Base-by-base conservation (phyloP, 352 stramenopile genomes). In the Pythium plurisporium region DNA sequence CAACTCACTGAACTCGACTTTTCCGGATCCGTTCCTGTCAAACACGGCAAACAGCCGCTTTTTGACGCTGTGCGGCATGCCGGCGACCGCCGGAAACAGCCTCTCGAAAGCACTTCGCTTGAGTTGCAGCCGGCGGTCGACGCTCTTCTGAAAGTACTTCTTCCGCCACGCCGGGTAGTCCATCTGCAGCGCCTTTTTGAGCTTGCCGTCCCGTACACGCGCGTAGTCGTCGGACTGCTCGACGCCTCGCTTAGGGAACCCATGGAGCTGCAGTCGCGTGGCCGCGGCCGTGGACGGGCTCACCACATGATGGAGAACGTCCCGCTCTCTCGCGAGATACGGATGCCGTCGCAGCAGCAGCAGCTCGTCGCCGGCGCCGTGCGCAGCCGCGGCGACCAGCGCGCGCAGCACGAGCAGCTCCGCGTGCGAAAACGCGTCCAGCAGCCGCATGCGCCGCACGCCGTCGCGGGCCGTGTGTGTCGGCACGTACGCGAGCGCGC, bases 1-100 rank as follows among this genome's bases (percentile, higher is more conserved):
- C 30, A 91, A 62, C 61, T 88, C 73, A 10, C 70, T 70, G 37
- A 89, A 91, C 64, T 79, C 73, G 41, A 89, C 61, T 42, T 65
- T 64, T 1, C 74, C 64, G 10, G 72, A 77, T 5, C 43, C 25
- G 34, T 85, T 70, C 0, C 58, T 43, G 54, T 87, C 77, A 48
- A 89, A 84, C 0, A 84, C 65, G 8, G 54, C 23, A 42, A 81
- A 91, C 2, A 87, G 41, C 7, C 57, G 44, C 26, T 70, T 72
- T 19, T 76, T 61, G 7, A 59, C 67, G 2, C 63, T 48, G n/a
- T 59, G 70, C 15, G 67, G 75, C 36, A 73, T 55, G 15, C 55
- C 20, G 12, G 37, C 31, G 14, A 91, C 50, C 43, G 74, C 43
- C 19, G 81, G 79, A 45, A 89, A 91, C 15, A 91, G 67, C 45